Evolutionary conservation across 1,284 basidiomycete genomes (phyloP).

Genomic region (Sporisorium exsertum): DNA sequence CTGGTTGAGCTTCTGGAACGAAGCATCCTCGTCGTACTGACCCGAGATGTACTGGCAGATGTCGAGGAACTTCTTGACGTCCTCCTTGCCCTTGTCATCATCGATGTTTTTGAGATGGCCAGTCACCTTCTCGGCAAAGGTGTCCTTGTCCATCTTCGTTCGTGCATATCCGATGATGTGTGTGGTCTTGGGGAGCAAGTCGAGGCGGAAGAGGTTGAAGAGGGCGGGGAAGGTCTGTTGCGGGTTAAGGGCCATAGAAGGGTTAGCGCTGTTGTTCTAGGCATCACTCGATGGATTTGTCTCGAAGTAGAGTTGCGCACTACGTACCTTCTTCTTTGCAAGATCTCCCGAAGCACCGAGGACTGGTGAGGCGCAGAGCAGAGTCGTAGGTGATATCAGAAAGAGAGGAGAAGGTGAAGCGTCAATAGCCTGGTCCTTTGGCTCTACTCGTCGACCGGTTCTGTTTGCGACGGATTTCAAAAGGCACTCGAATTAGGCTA

Average conservation of each 20-base stretch:
- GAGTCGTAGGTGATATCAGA: not conserved
- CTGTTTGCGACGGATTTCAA: too few relatives aligned
- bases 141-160: constrained; percentile 67
- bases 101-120: constrained; percentile 56
- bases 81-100: constrained; percentile 54
- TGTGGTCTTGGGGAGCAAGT: constrained; percentile 59
- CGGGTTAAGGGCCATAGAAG: not conserved
- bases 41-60: constrained; percentile 66
- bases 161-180: constrained; percentile 70
- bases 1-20: constrained; percentile 63
- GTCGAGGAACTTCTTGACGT: constrained; percentile 57
- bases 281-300: too few relatives aligned
- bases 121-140: constrained; percentile 65
- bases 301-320: not conserved
- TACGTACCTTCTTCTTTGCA: constrained; percentile 93
- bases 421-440: not conserved
- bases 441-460: not conserved
- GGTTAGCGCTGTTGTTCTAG: constrained; percentile 6
- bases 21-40: constrained; percentile 64
- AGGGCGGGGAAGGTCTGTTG: constrained; percentile 66
- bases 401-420: not conserved
- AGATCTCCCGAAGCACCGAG: constrained; percentile 97
- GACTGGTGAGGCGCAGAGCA: constrained; percentile 73
- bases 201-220: constrained; percentile 63
- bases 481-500: too few relatives aligned